Conservation (phyloP, 345 rosid species). For the Adansonia digitata region DNA sequence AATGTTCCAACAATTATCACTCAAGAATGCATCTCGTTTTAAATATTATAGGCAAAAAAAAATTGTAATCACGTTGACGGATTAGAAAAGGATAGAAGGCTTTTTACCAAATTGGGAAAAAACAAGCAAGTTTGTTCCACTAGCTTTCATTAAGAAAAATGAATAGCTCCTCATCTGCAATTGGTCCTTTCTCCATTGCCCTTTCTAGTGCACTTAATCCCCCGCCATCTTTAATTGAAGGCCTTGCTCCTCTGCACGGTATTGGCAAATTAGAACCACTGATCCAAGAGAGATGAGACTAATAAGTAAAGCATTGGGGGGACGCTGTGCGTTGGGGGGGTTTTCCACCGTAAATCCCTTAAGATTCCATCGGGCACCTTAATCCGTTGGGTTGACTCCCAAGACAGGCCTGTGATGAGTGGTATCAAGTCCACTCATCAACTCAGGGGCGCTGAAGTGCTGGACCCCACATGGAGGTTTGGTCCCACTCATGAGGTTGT, state of each 20-base stretch:
- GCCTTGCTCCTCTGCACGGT: slow-evolving; percentile 63
- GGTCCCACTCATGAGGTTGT: neutral
- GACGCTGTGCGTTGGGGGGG: too few species aligned
- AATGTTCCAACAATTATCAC: neutral
- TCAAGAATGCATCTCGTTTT: neutral
- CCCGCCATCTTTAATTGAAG: slow-evolving; percentile 62
- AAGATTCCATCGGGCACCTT: too few species aligned
- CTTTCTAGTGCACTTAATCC: slow-evolving; percentile 79
- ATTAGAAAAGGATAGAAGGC: neutral
- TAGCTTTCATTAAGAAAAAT: slow-evolving; percentile 59
- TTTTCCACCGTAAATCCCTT: too few species aligned
- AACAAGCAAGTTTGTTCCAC: slow-evolving; percentile 2
- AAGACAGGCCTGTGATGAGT: too few species aligned
- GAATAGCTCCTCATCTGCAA: slow-evolving; percentile 79
- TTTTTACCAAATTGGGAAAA: neutral
- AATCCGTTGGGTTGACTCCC: too few species aligned
- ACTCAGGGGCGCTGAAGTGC: neutral
- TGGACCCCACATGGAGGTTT: neutral
- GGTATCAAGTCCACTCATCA: too few species aligned
- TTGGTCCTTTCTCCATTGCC: slow-evolving; percentile 93
- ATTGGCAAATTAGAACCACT: neutral
- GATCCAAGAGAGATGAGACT: neutral
- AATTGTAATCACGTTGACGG: neutral
- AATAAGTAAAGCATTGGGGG: neutral
- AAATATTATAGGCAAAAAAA: neutral